Conservation (phyloP, 2,329 filamentous ascomycete species). For the Colletotrichum nymphaeae region DNA sequence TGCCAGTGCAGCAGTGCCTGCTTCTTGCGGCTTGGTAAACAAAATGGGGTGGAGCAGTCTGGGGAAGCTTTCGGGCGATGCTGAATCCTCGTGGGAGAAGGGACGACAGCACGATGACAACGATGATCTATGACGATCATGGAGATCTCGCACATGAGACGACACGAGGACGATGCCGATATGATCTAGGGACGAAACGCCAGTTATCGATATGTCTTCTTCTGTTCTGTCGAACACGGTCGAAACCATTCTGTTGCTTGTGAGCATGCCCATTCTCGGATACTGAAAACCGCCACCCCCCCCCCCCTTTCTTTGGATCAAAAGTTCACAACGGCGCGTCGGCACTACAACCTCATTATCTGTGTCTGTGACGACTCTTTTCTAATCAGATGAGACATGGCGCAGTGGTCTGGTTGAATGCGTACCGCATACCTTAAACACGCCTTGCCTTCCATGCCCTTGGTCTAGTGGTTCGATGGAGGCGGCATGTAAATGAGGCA, state of each 20-base stretch:
- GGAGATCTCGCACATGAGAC: conserved; percentile 13
- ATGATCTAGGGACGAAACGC: conserved; percentile 12
- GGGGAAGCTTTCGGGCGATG: conserved; percentile 22
- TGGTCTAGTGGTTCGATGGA: not conserved
- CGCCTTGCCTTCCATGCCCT: not conserved
- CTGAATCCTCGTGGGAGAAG: conserved; percentile 16
- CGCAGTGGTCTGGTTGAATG: conserved; percentile 6
- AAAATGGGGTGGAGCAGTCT: conserved; percentile 3
- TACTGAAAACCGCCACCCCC: not conserved
- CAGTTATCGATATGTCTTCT: conserved; percentile 7
- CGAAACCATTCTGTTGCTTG: not conserved
- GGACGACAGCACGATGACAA: conserved; percentile 15
- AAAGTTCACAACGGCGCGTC: conserved; percentile 12
- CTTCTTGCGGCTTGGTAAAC: not conserved
- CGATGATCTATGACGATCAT: conserved; percentile 30
- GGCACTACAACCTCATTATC: not conserved
- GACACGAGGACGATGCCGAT: conserved; percentile 18
- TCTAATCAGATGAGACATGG: conserved; percentile 26
- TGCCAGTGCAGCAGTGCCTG: not conserved
- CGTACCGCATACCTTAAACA: not conserved
- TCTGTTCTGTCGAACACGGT: not conserved
- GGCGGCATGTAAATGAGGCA: conserved; percentile 21
- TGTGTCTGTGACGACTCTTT: not conserved
- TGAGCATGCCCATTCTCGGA: not conserved
- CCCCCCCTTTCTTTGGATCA: no score